These are phyloP conservation scores for Taiwanofungus camphoratus DNA, from an alignment of 1,284 basidiomycete genomes.

Conservation along the genomic window DNA sequence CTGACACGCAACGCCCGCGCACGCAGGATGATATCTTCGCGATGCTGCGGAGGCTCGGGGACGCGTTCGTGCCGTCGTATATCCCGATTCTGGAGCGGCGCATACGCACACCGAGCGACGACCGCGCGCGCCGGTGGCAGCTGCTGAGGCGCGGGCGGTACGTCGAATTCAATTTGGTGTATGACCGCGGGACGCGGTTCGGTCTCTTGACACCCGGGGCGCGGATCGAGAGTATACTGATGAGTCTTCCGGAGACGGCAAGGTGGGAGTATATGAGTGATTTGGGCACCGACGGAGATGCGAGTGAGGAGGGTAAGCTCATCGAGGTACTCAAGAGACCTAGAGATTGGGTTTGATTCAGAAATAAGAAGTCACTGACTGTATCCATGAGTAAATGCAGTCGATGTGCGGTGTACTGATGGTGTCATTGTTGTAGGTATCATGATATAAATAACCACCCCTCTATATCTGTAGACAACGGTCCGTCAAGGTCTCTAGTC, in stretches of 20 bases:
- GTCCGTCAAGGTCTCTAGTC: no score
- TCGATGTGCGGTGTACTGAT: no score
- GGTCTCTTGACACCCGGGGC: conserved; percentile 89
- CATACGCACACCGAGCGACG: conserved; percentile 50
- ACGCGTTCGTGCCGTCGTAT: conserved; percentile 85
- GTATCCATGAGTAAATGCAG: no score
- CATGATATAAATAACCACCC: no score
- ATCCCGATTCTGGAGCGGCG: conserved; percentile 74
- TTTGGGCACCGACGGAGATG: conserved; percentile 57
- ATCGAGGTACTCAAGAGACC: conserved; percentile 67
- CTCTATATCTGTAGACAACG: no score
- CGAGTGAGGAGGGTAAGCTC: conserved; percentile 66
- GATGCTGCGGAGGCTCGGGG: conserved; percentile 66
- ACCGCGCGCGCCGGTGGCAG: conserved; percentile 81
- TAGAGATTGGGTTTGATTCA: conserved; percentile 62
- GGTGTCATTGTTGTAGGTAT: no score
- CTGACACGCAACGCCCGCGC: conserved; percentile 45
- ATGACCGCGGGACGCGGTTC: conserved; percentile 85
- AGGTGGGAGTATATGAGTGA: conserved; percentile 94
- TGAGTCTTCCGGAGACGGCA: conserved; percentile 87
- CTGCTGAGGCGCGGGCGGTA: conserved; percentile 84
- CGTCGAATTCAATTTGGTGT: conserved; percentile 92
- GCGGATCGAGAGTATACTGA: conserved; percentile 88
- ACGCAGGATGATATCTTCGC: conserved; percentile 68
- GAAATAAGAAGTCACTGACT: no score